Evolutionary conservation across 2,329 filamentous ascomycete species (phyloP), one percentile per base, ranked within the genome.

Genomic region (Cytospora leucostoma): DNA sequence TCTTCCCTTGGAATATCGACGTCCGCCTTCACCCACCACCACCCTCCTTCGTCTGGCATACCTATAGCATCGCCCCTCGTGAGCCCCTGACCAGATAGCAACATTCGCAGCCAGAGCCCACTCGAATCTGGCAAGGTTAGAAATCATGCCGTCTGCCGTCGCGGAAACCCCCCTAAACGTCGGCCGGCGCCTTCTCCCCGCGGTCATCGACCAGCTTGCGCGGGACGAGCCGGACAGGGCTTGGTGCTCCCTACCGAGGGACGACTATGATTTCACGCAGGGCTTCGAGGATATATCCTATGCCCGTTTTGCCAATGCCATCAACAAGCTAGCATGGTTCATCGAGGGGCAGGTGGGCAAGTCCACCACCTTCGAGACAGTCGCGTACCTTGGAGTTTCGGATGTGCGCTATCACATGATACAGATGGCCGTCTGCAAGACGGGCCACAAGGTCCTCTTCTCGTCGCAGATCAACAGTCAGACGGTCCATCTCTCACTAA

Each of bases 371-470:
- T 68, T 68, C 33, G 68, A 68, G 35, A 66, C 65, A 3, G 59
- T 70, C 6, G 65, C 68, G 0, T 70, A 70, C 44, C 64, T 68
- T 11, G 68, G 68, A 7, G 47, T 57, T 7, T 52, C 64, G 3
- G 69, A 70, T 62, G 33, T 69, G 7, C 63, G 69, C 34, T 70
- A 69, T 19, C 68, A 70, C 33, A 68, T 70, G 58, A 63, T 70
- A 6, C 61, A 69, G 57, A 68, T 70, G 66, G 68, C 69, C 7
- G 66, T 65, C n/a, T 67, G 64, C 38, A 70, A 70, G 47, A 69
- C 69, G 15, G 68, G 68, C 13, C 68, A 68, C 44, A 66, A 67
- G 56, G 67, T 68, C 21, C 34, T 70, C 6, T 68, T 68, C 40
- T 69, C 68, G 13, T 68, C 68, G 34, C 68, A 67, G 21, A 56